phyloP scores from a whole-genome alignment of 1,139 yeast genomes.

The Hyphopichia buzzinii region DNA sequence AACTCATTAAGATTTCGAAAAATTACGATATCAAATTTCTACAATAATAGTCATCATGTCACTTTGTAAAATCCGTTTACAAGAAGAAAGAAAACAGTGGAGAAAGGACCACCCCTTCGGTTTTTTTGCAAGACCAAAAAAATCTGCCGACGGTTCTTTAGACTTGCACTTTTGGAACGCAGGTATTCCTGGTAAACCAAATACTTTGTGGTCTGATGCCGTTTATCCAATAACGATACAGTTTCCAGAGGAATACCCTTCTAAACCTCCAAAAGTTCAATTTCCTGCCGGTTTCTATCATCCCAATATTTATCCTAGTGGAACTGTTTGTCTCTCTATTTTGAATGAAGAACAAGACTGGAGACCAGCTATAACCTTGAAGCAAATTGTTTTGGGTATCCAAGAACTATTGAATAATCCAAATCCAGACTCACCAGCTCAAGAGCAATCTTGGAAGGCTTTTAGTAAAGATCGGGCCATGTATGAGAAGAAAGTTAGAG shows the following conservation, averaged over 20 bases:
- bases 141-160: conserved; percentile 73
- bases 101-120: conserved; percentile 99
- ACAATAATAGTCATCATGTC: too few relatives aligned
- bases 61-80: conserved; percentile 74
- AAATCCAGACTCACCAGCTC: conserved; percentile 95
- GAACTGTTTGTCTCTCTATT: conserved; percentile 90
- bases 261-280: conserved; percentile 92
- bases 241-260: conserved; percentile 91
- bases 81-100: conserved; percentile 95
- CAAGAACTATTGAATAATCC: conserved; percentile 90
- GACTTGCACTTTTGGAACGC: conserved; percentile 89
- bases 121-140: conserved; percentile 86
- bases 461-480: conserved; percentile 63
- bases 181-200: conserved; percentile 90
- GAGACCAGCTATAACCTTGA: conserved; percentile 95
- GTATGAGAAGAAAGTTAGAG: conserved; percentile 75
- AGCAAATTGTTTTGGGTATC: conserved; percentile 86
- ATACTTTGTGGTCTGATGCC: conserved; percentile 87
- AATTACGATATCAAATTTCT: too few relatives aligned
- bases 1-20: too few relatives aligned
- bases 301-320: conserved; percentile 96
- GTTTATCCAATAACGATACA: conserved; percentile 79
- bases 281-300: conserved; percentile 90
- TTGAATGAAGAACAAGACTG: conserved; percentile 95
- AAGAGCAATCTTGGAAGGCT: conserved; percentile 92